Conservation (phyloP, 2,329 filamentous ascomycete genomes). For the Nigrospora sphaerica region DNA sequence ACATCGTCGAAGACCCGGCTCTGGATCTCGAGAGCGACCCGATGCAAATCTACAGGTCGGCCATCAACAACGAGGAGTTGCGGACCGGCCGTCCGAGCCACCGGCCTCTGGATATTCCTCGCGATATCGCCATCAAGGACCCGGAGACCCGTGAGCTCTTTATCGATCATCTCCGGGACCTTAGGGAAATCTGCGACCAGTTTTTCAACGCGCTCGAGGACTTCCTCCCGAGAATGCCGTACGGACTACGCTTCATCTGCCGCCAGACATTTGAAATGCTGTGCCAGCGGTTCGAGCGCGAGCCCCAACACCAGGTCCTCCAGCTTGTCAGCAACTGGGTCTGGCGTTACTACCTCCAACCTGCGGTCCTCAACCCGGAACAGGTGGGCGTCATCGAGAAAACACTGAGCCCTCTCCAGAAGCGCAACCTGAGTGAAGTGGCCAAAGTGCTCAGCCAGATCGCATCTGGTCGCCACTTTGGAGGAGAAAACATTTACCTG, state of each 20-base stretch:
- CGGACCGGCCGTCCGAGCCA: conserved; percentile 79
- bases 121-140: conserved; percentile 93
- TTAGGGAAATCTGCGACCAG: conserved; percentile 90
- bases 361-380: conserved; percentile 82
- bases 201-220: conserved; percentile 80
- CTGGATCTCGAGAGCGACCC: conserved; percentile 95
- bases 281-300: conserved; percentile 68
- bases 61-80: conserved; percentile 95
- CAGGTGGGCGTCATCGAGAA: conserved; percentile 90
- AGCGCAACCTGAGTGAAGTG: conserved; percentile 84
- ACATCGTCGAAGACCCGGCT: conserved; percentile 85
- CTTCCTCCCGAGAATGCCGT: conserved; percentile 80
- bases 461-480: conserved; percentile 81
- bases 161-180: conserved; percentile 87
- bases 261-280: conserved; percentile 79
- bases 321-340: conserved; percentile 86
- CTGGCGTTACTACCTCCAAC: conserved; percentile 90
- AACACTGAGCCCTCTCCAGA: conserved; percentile 81
- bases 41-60: conserved; percentile 90
- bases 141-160: conserved; percentile 87
- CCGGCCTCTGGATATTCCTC: conserved; percentile 74
- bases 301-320: conserved; percentile 69
- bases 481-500: conserved; percentile 89
- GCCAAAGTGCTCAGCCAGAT: conserved; percentile 88
- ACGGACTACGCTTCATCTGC: conserved; percentile 81